phyloP scores from a whole-genome alignment of 805 yeast genomes.

The Ogataea trehalophila region DNA sequence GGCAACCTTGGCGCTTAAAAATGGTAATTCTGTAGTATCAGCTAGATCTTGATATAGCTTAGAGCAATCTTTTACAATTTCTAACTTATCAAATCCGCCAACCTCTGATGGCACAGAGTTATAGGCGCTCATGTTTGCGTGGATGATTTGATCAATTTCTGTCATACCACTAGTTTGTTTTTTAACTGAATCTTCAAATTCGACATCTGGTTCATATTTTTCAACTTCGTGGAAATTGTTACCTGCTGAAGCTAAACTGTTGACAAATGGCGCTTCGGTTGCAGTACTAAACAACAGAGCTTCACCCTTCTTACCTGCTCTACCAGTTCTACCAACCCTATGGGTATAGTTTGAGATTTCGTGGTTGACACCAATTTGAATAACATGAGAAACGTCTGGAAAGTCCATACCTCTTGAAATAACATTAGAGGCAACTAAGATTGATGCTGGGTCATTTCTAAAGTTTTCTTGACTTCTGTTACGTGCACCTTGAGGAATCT shows the following conservation, averaged over 20 bases:
- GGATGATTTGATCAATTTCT: slow-evolving; percentile 13
- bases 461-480: slow-evolving; percentile 27
- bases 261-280: slow-evolving; percentile 53
- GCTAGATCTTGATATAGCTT: slow-evolving; percentile 26
- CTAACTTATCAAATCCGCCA: slow-evolving; percentile 29
- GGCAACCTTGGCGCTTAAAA: slow-evolving; percentile 16
- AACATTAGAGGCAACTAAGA: slow-evolving; percentile 84
- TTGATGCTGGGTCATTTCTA: slow-evolving; percentile 38
- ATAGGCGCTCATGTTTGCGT: slow-evolving; percentile 14
- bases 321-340: slow-evolving; percentile 93
- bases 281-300: slow-evolving; percentile 57
- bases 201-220: slow-evolving; percentile 35
- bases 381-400: slow-evolving; percentile 79
- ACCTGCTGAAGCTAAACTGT: slow-evolving; percentile 46
- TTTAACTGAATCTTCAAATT: slow-evolving; percentile 32
- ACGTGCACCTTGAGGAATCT: slow-evolving; percentile 64
- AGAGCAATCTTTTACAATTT: slow-evolving; percentile 30
- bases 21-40: slow-evolving; percentile 17
- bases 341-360: slow-evolving; percentile 81
- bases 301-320: slow-evolving; percentile 79
- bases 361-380: slow-evolving; percentile 75
- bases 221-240: slow-evolving; percentile 46
- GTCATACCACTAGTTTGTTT: slow-evolving; percentile 24
- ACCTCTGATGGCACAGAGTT: slow-evolving; percentile 18
- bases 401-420: slow-evolving; percentile 97